These are phyloP conservation scores for Aureobasidium lini DNA, from an alignment of 2,329 filamentous ascomycete genomes.

Conservation along the genomic window DNA sequence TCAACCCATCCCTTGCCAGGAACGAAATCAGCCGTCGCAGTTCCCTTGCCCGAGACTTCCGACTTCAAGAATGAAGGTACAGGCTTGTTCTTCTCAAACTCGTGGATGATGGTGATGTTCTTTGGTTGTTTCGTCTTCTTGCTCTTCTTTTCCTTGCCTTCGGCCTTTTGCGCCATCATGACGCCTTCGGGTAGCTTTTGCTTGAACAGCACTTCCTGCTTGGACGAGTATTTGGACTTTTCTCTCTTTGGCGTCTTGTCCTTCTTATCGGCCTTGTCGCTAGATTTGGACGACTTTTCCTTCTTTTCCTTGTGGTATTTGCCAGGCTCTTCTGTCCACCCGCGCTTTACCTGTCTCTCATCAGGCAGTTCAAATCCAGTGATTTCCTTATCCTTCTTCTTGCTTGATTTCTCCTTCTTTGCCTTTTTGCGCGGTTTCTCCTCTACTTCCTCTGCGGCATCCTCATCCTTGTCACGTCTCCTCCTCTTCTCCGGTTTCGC, in stretches of 20 bases:
- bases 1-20: conserved; percentile 88
- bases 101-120: conserved; percentile 65
- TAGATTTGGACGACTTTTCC: conserved; percentile 54
- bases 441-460: conserved; percentile 26
- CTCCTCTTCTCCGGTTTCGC: conserved; percentile 59
- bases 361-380: conserved; percentile 64
- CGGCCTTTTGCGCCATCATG: conserved; percentile 34
- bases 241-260: conserved; percentile 51
- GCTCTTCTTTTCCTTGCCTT: conserved; percentile 52
- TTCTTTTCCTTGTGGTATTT: conserved; percentile 44
- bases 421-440: conserved; percentile 27
- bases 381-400: conserved; percentile 45
- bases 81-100: conserved; percentile 79
- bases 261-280: conserved; percentile 69
- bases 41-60: conserved; percentile 33
- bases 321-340: conserved; percentile 62
- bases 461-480: conserved; percentile 23
- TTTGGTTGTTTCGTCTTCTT: conserved; percentile 43
- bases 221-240: conserved; percentile 68
- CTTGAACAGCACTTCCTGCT: conserved; percentile 79
- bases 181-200: conserved; percentile 48
- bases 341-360: conserved; percentile 75
- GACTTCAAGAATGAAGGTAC: conserved; percentile 74
- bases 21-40: conserved; percentile 58
- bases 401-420: conserved; percentile 49